A percentile compares a stretch with the other conserved stretches of the same genome.
phyloP scores from a whole-genome alignment of 305 asterid genomes.

The Fraxinus nigra region DNA sequence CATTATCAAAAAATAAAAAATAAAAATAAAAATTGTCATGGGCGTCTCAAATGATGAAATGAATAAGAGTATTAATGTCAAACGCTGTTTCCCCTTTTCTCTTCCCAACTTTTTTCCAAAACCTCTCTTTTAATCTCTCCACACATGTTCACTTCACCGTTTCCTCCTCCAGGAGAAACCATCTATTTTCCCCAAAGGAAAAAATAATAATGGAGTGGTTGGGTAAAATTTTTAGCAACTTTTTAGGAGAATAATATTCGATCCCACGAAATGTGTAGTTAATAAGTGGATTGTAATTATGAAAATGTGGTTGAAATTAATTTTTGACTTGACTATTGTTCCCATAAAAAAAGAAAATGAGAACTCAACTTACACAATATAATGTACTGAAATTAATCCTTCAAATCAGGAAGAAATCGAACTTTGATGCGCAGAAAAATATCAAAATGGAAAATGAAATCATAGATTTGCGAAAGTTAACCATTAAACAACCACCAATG shows the following conservation, averaged over 20 bases:
- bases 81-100: not conserved
- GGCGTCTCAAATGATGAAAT: too few species aligned
- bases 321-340: not conserved
- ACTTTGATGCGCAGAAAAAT: not conserved
- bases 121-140: not conserved
- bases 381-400: not conserved
- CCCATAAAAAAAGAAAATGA: not conserved
- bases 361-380: not conserved
- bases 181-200: not conserved
- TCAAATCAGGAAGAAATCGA: not conserved
- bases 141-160: not conserved
- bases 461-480: not conserved
- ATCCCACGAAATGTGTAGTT: not conserved
- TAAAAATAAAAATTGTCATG: too few species aligned
- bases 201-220: slow-evolving; percentile 21
- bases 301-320: too few species aligned
- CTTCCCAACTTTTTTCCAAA: not conserved
- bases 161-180: not conserved
- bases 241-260: not conserved
- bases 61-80: not conserved
- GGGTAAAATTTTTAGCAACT: not conserved
- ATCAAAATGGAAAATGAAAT: not conserved
- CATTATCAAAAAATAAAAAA: too few species aligned
- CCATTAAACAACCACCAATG: not conserved
- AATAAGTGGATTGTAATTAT: not conserved